Evolutionary conservation across 129 eudicot genomes (phyloP), one percentile per base, ranked within the genome.

Genomic region (Helianthus annuus): DNA sequence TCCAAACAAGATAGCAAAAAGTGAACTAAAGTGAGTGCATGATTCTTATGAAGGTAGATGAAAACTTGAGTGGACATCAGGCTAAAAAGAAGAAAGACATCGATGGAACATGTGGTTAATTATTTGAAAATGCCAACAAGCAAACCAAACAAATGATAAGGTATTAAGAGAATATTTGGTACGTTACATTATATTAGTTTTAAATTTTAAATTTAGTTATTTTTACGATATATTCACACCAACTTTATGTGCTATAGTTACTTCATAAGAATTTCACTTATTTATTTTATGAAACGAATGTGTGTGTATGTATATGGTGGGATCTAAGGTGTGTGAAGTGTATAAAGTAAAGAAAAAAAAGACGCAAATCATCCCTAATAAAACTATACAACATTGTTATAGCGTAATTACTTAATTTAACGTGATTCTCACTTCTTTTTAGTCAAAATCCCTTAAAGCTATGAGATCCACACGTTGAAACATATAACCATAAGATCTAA

Each of bases 81-180:
- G 32, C 17, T 8, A 14, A 34, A 52, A 68, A 48, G 17, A 76
- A 68, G 66, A 76, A 17, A 76, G 64, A 69, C 76, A 69, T 48
- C 45, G 81, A 76, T 68, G 48, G 65, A 77, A 69, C 76, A 61
- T 60, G 75, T 51, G 48, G 71, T 77, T 65, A 52, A 77, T 69
- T 77, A 61, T 74, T 60, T 77, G 65, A 69, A 40, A 70, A 69
- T 58, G 80, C 74, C 51, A 76, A 75, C 51, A 76, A 75, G 29
- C 72, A 66, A 42, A 54, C 34, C 67, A 56, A 76, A 76, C 73
- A 67, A 13, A 13, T n/a, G n/a, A 17, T 16, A 46, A 61, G 19
- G 51, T 63, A 63, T 3, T 22, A 22, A 56, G 24, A 55, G 8
- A 15, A 53, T 53, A 17, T 16, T 53, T 17, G 10, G 58, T 15